These are phyloP conservation scores for Naegleria lovaniensis DNA, from an alignment of 208 protist species.

Conservation along the genomic window DNA sequence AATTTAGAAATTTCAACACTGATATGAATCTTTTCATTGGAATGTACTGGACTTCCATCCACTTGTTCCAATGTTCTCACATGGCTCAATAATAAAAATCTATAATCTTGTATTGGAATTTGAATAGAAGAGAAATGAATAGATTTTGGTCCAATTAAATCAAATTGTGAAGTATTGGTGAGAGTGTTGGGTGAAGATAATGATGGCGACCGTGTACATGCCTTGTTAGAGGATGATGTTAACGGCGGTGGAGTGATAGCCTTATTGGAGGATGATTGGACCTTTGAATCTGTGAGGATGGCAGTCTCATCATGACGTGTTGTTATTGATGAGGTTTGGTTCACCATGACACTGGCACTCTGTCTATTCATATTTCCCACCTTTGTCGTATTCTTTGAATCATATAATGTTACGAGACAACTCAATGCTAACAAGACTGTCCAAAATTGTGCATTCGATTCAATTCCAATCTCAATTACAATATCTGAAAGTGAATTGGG, in stretches of 20 bases:
- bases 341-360: too few species aligned
- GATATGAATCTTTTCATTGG: not conserved
- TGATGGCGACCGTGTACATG: too few species aligned
- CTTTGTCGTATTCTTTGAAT: not conserved
- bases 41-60: not conserved
- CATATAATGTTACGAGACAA: not conserved
- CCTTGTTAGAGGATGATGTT: not conserved
- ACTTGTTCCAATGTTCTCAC: not conserved
- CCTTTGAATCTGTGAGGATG: too few species aligned
- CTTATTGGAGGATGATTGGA: too few species aligned
- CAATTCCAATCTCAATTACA: not conserved
- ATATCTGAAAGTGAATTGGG: not conserved
- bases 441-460: not conserved
- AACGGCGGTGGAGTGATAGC: too few species aligned
- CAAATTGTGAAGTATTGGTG: not conserved
- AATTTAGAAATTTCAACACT: not conserved
- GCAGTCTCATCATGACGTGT: too few species aligned
- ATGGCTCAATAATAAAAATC: not conserved
- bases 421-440: not conserved
- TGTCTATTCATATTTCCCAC: too few species aligned
- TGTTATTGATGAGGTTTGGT: too few species aligned
- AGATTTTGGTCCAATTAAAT: not conserved
- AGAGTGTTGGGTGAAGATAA: not conserved
- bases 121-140: not conserved
- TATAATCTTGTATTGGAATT: not conserved